Evolutionary conservation across 1,139 yeast genomes (phyloP).

Genomic region (Blastobotrys capitulatus): DNA sequence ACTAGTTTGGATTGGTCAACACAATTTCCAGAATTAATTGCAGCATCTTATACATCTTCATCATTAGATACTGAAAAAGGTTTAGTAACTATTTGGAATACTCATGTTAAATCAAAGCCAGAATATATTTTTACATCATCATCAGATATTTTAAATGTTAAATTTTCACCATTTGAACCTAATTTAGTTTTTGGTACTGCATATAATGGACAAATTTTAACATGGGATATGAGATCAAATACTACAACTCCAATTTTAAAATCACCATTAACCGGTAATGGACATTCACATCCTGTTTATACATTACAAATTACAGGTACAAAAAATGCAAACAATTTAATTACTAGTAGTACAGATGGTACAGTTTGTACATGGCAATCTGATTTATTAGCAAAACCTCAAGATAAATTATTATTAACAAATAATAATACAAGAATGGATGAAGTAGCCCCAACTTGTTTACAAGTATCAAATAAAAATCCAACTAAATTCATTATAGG

Average conservation of each 20-base stretch:
- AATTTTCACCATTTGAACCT: constrained; percentile 38
- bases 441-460: constrained; percentile 37
- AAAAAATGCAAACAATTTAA: constrained; percentile 31
- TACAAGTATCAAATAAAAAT: constrained; percentile 33
- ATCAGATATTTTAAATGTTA: constrained; percentile 38
- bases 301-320: constrained; percentile 36
- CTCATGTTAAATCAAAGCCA: constrained; percentile 39
- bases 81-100: constrained; percentile 38
- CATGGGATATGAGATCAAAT: constrained; percentile 40
- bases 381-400: constrained; percentile 41
- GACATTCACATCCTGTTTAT: constrained; percentile 42
- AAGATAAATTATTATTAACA: constrained; percentile 28
- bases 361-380: constrained; percentile 44
- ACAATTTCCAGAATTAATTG: constrained; percentile 40
- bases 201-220: constrained; percentile 43
- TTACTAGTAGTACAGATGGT: constrained; percentile 45
- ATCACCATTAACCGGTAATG: constrained; percentile 32
- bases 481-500: constrained; percentile 40
- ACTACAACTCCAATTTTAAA: constrained; percentile 28
- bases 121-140: constrained; percentile 48
- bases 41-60: constrained; percentile 34
- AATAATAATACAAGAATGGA: constrained; percentile 30
- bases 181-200: constrained; percentile 41
- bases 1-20: constrained; percentile 41
- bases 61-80: constrained; percentile 30